A percentile compares a stretch with the other conserved stretches of the same genome.
phyloP scores from a whole-genome alignment of 192 early-diverging fungal genomes.

The Umbelopsis sp. region DNA sequence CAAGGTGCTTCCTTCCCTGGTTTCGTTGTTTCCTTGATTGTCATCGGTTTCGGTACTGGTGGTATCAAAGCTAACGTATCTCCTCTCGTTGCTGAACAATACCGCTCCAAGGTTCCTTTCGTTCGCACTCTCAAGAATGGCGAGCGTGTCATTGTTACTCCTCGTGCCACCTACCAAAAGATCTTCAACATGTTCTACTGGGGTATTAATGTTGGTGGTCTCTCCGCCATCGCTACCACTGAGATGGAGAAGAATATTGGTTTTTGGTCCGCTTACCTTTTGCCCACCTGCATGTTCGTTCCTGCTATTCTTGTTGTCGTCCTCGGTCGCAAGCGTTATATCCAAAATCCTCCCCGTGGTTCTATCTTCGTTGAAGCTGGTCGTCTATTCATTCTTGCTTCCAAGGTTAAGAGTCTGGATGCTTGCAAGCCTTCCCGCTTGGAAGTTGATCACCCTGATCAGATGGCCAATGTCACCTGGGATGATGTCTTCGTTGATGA shows the following conservation, averaged over 20 bases:
- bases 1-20: conserved; percentile 63
- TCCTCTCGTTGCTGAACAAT: conserved; percentile 78
- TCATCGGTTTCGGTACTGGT: conserved; percentile 77
- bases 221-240: conserved; percentile 60
- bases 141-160: conserved; percentile 62
- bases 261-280: conserved; percentile 60
- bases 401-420: conserved; percentile 47
- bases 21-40: conserved; percentile 66
- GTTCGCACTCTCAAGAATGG: conserved; percentile 59
- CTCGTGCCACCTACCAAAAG: conserved; percentile 67
- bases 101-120: conserved; percentile 54
- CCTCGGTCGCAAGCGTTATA: conserved; percentile 51
- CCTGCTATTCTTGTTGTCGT: conserved; percentile 53
- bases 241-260: conserved; percentile 59
- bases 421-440: conserved; percentile 63
- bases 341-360: conserved; percentile 58
- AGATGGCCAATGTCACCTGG: conserved; percentile 50
- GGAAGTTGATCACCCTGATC: conserved; percentile 27
- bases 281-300: conserved; percentile 59
- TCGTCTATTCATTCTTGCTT: conserved; percentile 39
- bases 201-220: conserved; percentile 70
- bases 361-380: conserved; percentile 59
- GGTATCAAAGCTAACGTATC: conserved; percentile 82
- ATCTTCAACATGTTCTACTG: conserved; percentile 88
- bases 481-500: conserved; percentile 76